These are phyloP conservation scores for Nitzschia sp. DNA, from an alignment of 108 stramenopile species.

Conservation along the genomic window DNA sequence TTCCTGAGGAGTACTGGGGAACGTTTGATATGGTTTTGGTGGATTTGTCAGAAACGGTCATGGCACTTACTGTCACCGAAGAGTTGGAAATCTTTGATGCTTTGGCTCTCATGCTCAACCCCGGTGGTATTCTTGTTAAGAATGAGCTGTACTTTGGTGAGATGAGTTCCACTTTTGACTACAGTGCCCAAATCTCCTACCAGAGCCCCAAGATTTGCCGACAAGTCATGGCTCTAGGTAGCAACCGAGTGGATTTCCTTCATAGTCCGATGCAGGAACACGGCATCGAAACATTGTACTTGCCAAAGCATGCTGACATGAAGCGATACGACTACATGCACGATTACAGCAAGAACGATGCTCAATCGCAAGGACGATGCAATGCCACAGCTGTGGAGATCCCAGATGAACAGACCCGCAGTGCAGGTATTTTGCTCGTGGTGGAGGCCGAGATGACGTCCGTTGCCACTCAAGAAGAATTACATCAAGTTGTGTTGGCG, in stretches of 20 bases:
- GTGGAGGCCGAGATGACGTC: slow-evolving; percentile 63
- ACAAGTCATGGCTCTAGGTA: slow-evolving; percentile 48
- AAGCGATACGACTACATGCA: slow-evolving; percentile 13
- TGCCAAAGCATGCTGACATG: slow-evolving; percentile 4
- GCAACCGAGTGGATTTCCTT: slow-evolving; percentile 45
- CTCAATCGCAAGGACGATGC: background rate
- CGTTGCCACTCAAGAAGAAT: slow-evolving; percentile 13
- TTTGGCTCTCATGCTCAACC: slow-evolving; percentile 65
- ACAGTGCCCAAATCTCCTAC: slow-evolving; percentile 34
- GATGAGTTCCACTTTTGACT: slow-evolving; percentile 22
- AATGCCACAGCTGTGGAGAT: slow-evolving; percentile 20
- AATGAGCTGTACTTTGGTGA: slow-evolving; percentile 48
- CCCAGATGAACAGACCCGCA: slow-evolving; percentile 37
- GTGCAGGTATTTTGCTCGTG: slow-evolving; percentile 41
- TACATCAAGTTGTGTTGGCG: background rate
- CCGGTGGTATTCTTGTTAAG: slow-evolving; percentile 83
- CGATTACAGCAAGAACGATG: slow-evolving; percentile 14
- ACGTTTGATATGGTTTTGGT: slow-evolving; percentile 86
- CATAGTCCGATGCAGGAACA: slow-evolving; percentile 24
- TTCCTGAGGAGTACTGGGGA: slow-evolving; percentile 85
- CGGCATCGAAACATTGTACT: slow-evolving; percentile 16
- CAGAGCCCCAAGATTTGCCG: slow-evolving; percentile 65
- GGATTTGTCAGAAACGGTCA: slow-evolving; percentile 74
- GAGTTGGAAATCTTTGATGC: slow-evolving; percentile 78
- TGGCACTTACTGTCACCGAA: slow-evolving; percentile 67